Evolutionary conservation across 2,329 filamentous ascomycete species (phyloP).

Genomic region (Leptographium lundbergii): DNA sequence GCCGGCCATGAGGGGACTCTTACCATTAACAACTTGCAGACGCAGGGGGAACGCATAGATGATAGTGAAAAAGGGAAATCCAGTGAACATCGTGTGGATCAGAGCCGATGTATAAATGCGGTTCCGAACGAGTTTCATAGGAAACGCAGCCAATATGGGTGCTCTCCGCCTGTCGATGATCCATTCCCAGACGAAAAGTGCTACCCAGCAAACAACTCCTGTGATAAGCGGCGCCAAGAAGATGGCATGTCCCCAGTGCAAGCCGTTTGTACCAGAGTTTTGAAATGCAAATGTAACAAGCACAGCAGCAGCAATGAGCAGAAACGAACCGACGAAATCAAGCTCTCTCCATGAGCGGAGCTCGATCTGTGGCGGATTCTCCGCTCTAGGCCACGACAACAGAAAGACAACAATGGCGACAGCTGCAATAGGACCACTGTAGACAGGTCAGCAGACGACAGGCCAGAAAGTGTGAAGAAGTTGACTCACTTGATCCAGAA

Average conservation of each 20-base stretch:
- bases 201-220: conserved; percentile 22
- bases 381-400: conserved; percentile 34
- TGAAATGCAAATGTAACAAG: conserved; percentile 48
- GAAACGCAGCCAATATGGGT: conserved; percentile 29
- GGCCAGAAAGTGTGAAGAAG: background rate
- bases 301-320: conserved; percentile 39
- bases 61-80: conserved; percentile 36
- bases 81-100: conserved; percentile 33
- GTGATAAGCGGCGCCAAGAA: conserved; percentile 29
- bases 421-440: conserved; percentile 36
- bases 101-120: conserved; percentile 29
- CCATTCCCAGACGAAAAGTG: conserved; percentile 27
- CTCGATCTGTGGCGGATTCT: conserved; percentile 25
- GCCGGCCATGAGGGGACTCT: conserved; percentile 31
- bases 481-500: conserved; percentile 45
- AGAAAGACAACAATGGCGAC: conserved; percentile 34
- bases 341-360: conserved; percentile 34
- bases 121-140: conserved; percentile 33
- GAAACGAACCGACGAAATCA: conserved; percentile 39
- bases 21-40: conserved; percentile 34
- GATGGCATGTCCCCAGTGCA: conserved; percentile 27
- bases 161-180: conserved; percentile 19
- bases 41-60: conserved; percentile 37
- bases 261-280: conserved; percentile 25
- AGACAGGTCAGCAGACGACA: conserved; percentile 9